A percentile compares a stretch with the other conserved stretches of the same genome.
Conservation (phyloP, 2,329 filamentous ascomycete species). For the Verticillium zaregamsianum region DNA sequence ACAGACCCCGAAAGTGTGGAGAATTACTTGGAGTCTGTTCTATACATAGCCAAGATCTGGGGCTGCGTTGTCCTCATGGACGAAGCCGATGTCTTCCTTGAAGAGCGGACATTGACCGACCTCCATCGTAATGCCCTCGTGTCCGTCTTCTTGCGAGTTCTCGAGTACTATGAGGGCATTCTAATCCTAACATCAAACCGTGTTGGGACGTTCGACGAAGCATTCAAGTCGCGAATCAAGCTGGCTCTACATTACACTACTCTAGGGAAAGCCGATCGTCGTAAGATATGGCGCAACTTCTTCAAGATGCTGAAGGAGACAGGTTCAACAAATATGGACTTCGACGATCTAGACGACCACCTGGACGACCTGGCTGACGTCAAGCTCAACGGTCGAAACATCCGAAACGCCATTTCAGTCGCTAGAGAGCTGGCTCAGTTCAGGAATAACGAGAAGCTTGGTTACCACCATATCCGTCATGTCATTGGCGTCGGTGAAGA, state of each 20-base stretch:
- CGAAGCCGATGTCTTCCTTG: slow-evolving; percentile 80
- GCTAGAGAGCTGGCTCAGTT: not conserved
- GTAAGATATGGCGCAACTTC: slow-evolving; percentile 5
- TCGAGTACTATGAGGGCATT: slow-evolving; percentile 32
- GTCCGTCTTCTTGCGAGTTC: slow-evolving; percentile 25
- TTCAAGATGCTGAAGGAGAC: slow-evolving; percentile 7
- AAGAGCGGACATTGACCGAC: slow-evolving; percentile 76
- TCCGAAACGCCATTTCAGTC: not conserved
- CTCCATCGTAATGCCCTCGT: slow-evolving; percentile 69
- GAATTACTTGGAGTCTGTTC: slow-evolving; percentile 10
- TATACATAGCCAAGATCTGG: slow-evolving; percentile 54
- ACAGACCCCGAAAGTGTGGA: slow-evolving; percentile 16
- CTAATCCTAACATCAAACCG: slow-evolving; percentile 31
- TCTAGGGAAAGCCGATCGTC: slow-evolving; percentile 15
- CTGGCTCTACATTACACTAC: slow-evolving; percentile 25
- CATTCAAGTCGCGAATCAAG: slow-evolving; percentile 30
- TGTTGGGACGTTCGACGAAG: slow-evolving; percentile 29
- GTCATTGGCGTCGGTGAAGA: not conserved
- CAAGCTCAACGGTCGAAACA: not conserved
- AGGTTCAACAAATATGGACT: not conserved
- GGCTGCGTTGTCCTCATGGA: slow-evolving; percentile 74
- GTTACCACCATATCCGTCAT: not conserved
- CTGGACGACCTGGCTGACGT: not conserved
- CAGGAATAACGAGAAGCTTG: not conserved
- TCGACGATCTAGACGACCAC: not conserved